Evolutionary conservation across 2,329 filamentous ascomycete genomes (phyloP).

Genomic region (Venturia pyrina): DNA sequence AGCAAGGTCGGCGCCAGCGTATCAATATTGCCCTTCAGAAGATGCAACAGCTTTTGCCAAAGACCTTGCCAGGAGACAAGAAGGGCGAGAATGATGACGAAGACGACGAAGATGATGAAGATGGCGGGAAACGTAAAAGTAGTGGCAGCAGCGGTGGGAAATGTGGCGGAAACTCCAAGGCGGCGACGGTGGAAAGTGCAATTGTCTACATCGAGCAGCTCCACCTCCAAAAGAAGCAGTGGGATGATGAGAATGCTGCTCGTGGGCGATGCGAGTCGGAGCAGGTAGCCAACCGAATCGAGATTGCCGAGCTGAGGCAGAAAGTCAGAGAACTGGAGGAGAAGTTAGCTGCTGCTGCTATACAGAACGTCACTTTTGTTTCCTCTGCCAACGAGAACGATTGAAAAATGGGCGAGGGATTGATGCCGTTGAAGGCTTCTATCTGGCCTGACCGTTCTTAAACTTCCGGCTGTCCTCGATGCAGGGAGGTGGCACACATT

Average conservation of each 20-base stretch:
- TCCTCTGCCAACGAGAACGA: not conserved
- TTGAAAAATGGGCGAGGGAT: not conserved
- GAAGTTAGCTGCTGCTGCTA: not conserved
- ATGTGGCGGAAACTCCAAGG: slow-evolving; percentile 60
- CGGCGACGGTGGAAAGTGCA: slow-evolving; percentile 92
- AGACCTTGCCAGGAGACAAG: slow-evolving; percentile 27
- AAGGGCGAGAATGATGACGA: slow-evolving; percentile 2
- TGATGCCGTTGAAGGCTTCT: not conserved
- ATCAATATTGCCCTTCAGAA: slow-evolving; percentile 91
- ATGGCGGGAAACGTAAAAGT: slow-evolving; percentile 2
- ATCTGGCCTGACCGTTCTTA: not conserved
- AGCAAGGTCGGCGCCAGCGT: slow-evolving; percentile 87
- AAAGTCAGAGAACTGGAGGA: slow-evolving; percentile 1
- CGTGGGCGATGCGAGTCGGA: slow-evolving; percentile 49
- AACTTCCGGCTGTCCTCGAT: not conserved
- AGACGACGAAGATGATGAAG: slow-evolving; percentile 9
- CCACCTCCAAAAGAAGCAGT: slow-evolving; percentile 60
- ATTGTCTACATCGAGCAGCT: slow-evolving; percentile 90
- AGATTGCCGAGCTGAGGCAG: slow-evolving; percentile 28
- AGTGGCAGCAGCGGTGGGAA: slow-evolving; percentile 29
- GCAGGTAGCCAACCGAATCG: slow-evolving; percentile 39
- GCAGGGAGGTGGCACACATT: not conserved
- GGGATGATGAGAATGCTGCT: slow-evolving; percentile 45
- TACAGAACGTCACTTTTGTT: not conserved
- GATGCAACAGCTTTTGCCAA: slow-evolving; percentile 69